phyloP scores from a whole-genome alignment of 108 stramenopile species.

The Skeletonema costatum region DNA sequence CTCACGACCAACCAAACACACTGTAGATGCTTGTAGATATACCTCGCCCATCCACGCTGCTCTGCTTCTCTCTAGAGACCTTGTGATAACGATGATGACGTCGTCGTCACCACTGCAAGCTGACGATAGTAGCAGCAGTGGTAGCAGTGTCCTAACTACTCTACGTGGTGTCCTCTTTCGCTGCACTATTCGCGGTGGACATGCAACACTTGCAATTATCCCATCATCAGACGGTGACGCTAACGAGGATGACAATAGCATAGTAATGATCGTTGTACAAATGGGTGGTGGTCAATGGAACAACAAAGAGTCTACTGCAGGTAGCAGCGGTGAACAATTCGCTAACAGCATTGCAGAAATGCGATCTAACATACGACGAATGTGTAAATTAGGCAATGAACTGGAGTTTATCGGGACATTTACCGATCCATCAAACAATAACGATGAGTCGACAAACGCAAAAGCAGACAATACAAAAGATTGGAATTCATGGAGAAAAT shows the following conservation, averaged over 20 bases:
- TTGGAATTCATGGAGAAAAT: constrained; percentile 7
- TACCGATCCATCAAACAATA: constrained; percentile 16
- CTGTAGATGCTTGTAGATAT: too few species aligned
- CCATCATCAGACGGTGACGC: neutral
- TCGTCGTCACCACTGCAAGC: too few species aligned
- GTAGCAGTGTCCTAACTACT: neutral
- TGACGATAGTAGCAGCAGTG: too few species aligned
- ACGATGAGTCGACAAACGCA: neutral
- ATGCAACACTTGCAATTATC: constrained; percentile 52
- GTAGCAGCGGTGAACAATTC: neutral
- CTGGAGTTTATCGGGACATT: constrained; percentile 46
- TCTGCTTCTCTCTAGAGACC: too few species aligned
- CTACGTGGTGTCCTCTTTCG: constrained; percentile 56
- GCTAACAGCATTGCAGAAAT: constrained; percentile 45
- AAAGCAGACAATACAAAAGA: neutral
- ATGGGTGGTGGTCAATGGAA: constrained; percentile 3
- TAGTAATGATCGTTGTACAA: constrained; percentile 22
- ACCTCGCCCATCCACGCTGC: too few species aligned
- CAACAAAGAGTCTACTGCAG: neutral
- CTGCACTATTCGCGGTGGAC: constrained; percentile 51
- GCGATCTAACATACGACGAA: constrained; percentile 59
- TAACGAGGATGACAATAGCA: constrained; percentile 15
- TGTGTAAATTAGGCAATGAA: constrained; percentile 69
- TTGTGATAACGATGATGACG: too few species aligned
- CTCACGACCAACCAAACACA: too few species aligned